Evolutionary conservation across 345 rosid genomes (phyloP).

Genomic region (Ceriops zippeliana): DNA sequence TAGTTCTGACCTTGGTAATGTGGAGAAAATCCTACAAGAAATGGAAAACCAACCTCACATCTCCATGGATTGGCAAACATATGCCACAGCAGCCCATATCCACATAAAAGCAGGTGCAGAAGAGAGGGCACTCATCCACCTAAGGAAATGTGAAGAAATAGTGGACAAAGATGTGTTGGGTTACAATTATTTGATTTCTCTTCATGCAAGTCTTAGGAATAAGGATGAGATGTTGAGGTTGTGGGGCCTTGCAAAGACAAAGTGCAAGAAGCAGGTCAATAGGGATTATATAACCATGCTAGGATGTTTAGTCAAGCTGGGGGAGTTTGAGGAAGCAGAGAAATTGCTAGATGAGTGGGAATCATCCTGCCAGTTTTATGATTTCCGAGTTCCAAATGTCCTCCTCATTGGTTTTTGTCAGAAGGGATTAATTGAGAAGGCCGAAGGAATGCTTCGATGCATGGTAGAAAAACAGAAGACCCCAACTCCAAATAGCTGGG

Average conservation of each 20-base stretch:
- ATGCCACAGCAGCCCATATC: constrained; percentile 29
- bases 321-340: constrained; percentile 38
- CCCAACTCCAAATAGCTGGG: constrained; percentile 42
- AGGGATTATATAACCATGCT: constrained; percentile 39
- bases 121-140: constrained; percentile 31
- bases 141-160: constrained; percentile 39
- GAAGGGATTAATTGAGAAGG: constrained; percentile 38
- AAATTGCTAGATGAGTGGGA: constrained; percentile 42
- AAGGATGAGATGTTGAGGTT: constrained; percentile 40
- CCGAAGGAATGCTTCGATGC: constrained; percentile 32
- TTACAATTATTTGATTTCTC: constrained; percentile 38
- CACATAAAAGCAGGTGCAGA: constrained; percentile 35
- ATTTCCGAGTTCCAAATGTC: constrained; percentile 46
- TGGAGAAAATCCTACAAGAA: constrained; percentile 39
- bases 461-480: constrained; percentile 26
- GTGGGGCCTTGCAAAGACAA: constrained; percentile 36
- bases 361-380: constrained; percentile 28
- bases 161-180: constrained; percentile 31
- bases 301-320: constrained; percentile 36
- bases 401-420: constrained; percentile 38
- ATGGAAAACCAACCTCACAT: constrained; percentile 29
- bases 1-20: constrained; percentile 27
- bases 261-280: constrained; percentile 33
- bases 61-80: constrained; percentile 44
- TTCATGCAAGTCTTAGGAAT: constrained; percentile 40